Evolutionary conservation across 345 rosid species (phyloP), one percentile per base, ranked within the genome.

Genomic region (Euphorbia tirucalli): DNA sequence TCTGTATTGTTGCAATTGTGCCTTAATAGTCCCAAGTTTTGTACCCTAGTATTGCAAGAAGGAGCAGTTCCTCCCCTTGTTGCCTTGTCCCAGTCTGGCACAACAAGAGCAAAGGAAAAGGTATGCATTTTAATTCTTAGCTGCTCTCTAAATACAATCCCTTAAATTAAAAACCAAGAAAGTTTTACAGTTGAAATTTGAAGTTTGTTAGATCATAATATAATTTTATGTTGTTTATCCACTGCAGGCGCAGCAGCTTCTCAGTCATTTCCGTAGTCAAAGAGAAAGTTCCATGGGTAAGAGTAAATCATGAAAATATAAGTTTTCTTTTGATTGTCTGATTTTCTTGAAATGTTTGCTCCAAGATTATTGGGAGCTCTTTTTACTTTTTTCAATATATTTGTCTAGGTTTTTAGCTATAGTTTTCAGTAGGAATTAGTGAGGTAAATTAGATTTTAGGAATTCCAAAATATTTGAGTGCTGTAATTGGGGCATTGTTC

Each of bases 11-110:
- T 89, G 85, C 97, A 92, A 75, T 78, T 95, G 70, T 95, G 97
- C 79, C 76, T 92, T 61, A 82, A 80, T 75, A 92, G 87, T 80
- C 78, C 93, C 60, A 92, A 86, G 86, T 92, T 89, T 75, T 92
- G 99, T 78, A 84, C 83, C 63, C 76, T 95, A 77, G 96, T 95
- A 76, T 85, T 92, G 79, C 96, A 90, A 85, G 99, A 92, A 85
- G 99, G 99, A 16, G 97, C 93, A 19, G 89, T 92, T 71, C 96
- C 97, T 80, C 97, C 99, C 50, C 91, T 95, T 75, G 97, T 95
- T 69, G 92, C 91, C 37, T 84, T 95, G 85, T 92, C 94, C 24
- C 97, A 89, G 74, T 88, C 91, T 21, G 99, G 99, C 77, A 89
- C 97, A 21, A 92, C 88, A 66, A 89, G 99, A 84, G 99, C 93